Evolutionary conservation across 805 yeast genomes (phyloP).

Genomic region (Huiozyma sinensis): DNA sequence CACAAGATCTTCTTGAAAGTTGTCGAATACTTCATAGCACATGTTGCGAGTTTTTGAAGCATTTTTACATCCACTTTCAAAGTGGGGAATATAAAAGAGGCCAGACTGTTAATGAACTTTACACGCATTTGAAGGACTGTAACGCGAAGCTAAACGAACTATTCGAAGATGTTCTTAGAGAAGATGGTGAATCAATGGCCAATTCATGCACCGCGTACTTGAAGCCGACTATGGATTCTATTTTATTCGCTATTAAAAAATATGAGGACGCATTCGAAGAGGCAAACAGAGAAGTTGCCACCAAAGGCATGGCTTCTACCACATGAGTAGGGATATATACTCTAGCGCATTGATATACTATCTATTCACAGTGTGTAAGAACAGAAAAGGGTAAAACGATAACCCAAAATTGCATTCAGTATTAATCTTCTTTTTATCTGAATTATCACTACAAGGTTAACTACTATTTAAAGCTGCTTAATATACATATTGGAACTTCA

Average conservation of each 20-base stretch:
- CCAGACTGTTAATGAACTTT: slow-evolving; percentile 34
- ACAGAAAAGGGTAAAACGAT: not conserved
- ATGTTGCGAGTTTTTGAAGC: slow-evolving; percentile 62
- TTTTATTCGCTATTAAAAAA: slow-evolving; percentile 35
- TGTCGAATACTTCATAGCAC: slow-evolving; percentile 58
- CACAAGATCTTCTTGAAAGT: slow-evolving; percentile 35
- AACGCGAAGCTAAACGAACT: slow-evolving; percentile 31
- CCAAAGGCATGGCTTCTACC: not conserved
- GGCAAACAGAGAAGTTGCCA: slow-evolving; percentile 1
- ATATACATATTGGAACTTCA: slow-evolving; percentile 4
- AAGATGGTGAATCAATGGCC: slow-evolving; percentile 23
- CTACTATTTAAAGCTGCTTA: too few species aligned
- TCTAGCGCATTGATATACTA: slow-evolving; percentile 1
- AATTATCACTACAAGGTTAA: too few species aligned
- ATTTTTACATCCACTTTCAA: slow-evolving; percentile 59
- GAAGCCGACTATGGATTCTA: slow-evolving; percentile 35
- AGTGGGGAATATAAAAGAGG: slow-evolving; percentile 39
- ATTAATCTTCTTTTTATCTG: too few species aligned
- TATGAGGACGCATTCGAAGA: slow-evolving; percentile 28
- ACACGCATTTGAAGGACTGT: slow-evolving; percentile 38
- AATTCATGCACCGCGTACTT: slow-evolving; percentile 27
- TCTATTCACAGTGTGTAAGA: not conserved
- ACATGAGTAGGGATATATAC: not conserved
- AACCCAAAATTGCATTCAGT: too few species aligned
- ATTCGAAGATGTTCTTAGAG: slow-evolving; percentile 20